These are phyloP conservation scores for Tephrocybe sp. DNA, from an alignment of 768 basidiomycete species.

Conservation along the genomic window DNA sequence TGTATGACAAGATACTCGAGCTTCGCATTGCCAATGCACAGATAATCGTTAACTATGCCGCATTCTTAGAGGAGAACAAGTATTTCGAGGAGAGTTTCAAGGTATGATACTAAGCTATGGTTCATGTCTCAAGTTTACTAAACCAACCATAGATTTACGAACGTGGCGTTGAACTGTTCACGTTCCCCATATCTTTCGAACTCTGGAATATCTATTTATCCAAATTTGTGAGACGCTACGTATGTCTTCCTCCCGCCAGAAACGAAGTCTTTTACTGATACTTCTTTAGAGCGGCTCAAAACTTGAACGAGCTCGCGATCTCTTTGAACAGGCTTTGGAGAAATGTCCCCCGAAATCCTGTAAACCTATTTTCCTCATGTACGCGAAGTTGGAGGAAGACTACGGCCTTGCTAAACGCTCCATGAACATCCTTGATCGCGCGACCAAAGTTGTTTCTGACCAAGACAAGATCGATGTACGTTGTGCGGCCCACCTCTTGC, in stretches of 20 bases:
- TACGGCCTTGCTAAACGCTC: constrained; percentile 92
- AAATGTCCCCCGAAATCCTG: constrained; percentile 94
- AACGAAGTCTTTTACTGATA: not conserved
- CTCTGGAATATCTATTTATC: constrained; percentile 99
- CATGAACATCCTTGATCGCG: constrained; percentile 95
- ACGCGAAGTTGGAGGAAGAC: constrained; percentile 94
- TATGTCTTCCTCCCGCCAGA: constrained; percentile 36
- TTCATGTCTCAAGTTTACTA: constrained; percentile 5
- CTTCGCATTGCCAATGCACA: constrained; percentile 98
- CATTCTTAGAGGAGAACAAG: constrained; percentile 95
- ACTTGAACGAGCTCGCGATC: constrained; percentile 91
- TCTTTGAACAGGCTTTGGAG: constrained; percentile 96
- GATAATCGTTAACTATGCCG: constrained; percentile 94
- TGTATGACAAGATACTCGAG: constrained; percentile 96
- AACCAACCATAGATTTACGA: constrained; percentile 73
- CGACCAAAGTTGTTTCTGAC: constrained; percentile 79
- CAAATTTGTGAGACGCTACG: constrained; percentile 96
- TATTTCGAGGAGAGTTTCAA: constrained; percentile 99
- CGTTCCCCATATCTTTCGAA: constrained; percentile 97
- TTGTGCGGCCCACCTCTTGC: constrained; percentile 1
- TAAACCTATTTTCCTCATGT: constrained; percentile 95
- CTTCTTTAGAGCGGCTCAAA: constrained; percentile 78
- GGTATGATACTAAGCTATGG: constrained; percentile 35
- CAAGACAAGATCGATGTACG: constrained; percentile 93
- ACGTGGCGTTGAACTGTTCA: constrained; percentile 94